A percentile compares a stretch with the other conserved stretches of the same genome.
phyloP scores from a whole-genome alignment of 176 grass and related monocot species.

The Carex scoparia region DNA sequence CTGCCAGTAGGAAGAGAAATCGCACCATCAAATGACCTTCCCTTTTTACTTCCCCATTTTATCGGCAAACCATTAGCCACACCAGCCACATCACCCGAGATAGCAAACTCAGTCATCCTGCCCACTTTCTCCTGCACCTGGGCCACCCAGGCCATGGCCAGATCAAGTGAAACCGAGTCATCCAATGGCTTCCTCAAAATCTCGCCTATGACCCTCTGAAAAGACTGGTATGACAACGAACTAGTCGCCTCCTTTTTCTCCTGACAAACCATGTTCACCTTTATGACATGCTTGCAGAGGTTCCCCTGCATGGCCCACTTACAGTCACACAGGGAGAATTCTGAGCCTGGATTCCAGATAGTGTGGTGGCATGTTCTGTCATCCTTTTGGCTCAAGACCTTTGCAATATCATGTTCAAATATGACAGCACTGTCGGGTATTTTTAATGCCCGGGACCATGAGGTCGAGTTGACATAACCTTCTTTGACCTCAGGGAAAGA shows the following conservation, averaged over 20 bases:
- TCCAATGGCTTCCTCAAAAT: constrained; percentile 62
- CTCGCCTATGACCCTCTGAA: constrained; percentile 59
- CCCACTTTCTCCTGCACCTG: constrained; percentile 75
- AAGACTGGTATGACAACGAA: constrained; percentile 51
- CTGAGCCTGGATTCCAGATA: constrained; percentile 71
- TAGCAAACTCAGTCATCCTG: constrained; percentile 51
- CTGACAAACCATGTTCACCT: constrained; percentile 61
- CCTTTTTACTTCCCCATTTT: constrained; percentile 62
- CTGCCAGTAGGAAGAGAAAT: constrained; percentile 25
- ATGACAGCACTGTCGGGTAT: constrained; percentile 55
- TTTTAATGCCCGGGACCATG: constrained; percentile 70
- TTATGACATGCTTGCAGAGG: constrained; percentile 85
- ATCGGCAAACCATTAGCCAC: constrained; percentile 54
- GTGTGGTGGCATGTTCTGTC: constrained; percentile 28
- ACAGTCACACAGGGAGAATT: constrained; percentile 76
- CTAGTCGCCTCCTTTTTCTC: constrained; percentile 32
- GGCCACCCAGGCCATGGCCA: constrained; percentile 60
- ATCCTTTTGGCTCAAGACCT: constrained; percentile 68
- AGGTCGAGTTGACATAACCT: constrained; percentile 72
- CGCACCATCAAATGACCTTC: constrained; percentile 41
- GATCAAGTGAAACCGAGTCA: constrained; percentile 72
- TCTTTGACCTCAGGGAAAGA: constrained; percentile 78
- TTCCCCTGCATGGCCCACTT: constrained; percentile 83
- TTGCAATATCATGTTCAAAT: constrained; percentile 51
- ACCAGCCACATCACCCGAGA: constrained; percentile 44